Base-by-base conservation (phyloP, 2,329 filamentous ascomycete genomes). In the Aspergillus tamarii region DNA sequence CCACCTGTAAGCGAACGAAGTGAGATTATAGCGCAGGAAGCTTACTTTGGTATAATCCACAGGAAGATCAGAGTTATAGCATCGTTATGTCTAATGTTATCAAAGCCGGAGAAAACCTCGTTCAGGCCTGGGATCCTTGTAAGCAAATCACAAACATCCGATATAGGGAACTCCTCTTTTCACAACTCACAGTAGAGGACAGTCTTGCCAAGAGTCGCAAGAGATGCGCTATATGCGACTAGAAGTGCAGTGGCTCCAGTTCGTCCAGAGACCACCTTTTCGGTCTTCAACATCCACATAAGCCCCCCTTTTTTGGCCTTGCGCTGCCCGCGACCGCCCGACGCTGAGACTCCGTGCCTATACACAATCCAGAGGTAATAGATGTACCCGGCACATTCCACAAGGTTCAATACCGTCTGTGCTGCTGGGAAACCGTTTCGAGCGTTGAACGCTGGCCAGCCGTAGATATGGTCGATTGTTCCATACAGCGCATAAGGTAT, bases 401-500 rank as follows among this genome's bases (percentile, higher is more conserved):
- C 69, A 8, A 87, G 76, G 73, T 94, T 95, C 67, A 94, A 74
- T 8, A 82, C 71, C 32, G 85, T 85, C 83, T 96, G 93, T 43
- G 92, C 92, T 48, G 84, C 86, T 0, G 91, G 91, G 79, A 96
- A 97, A 41, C 93, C 92, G 74, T 89, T 88, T 26, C 83, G 77
- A 19, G 83, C 83, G 65, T 91, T 80, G 75, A 85, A 92, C 4
- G 90, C 89, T 70, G 89, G 88, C 82, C 85, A 89, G 46, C 93
- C 92, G 80, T 97, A 97, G 36, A 94, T 84, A 76, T 93, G 84
- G 78, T 97, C 93, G 68, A 96, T 83, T 57, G 84, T 81, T 62
- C 90, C 91, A 80, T 97, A 96, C 1, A 96, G 86, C 72, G 85
- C 87, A 80, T 97, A 97, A 0, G 91, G 92, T 34, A 80, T 81